Percentiles rank a stretch among this genome's conserved stretches.
These are phyloP conservation scores for Candida caryicola DNA, from an alignment of 805 yeast genomes.

Conservation along the genomic window DNA sequence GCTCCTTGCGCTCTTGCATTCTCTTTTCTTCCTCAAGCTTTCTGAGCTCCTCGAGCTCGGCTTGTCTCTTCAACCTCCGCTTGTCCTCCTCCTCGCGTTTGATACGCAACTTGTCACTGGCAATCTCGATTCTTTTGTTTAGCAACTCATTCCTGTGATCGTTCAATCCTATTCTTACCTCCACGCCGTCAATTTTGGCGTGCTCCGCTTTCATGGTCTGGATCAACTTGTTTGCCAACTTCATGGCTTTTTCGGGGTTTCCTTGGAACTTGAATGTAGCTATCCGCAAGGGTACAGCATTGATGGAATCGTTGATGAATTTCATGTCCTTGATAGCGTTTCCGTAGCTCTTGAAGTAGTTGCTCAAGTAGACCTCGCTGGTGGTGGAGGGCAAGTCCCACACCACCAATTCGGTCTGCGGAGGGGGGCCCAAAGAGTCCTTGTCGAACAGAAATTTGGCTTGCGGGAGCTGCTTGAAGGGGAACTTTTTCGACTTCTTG, in stretches of 20 bases:
- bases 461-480: slow-evolving; percentile 41
- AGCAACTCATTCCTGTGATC: slow-evolving; percentile 40
- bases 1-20: slow-evolving; percentile 10
- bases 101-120: slow-evolving; percentile 27
- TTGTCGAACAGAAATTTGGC: slow-evolving; percentile 57
- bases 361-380: slow-evolving; percentile 43
- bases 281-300: slow-evolving; percentile 78
- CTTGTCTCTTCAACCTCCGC: slow-evolving; percentile 12
- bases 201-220: slow-evolving; percentile 23
- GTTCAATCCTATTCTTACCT: slow-evolving; percentile 53
- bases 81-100: slow-evolving; percentile 36
- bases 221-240: slow-evolving; percentile 32
- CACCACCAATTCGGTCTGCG: slow-evolving; percentile 64
- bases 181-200: slow-evolving; percentile 51
- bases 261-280: slow-evolving; percentile 64
- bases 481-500: slow-evolving; percentile 39
- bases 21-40: slow-evolving; percentile 11
- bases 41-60: slow-evolving; percentile 17
- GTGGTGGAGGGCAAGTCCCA: slow-evolving; percentile 61
- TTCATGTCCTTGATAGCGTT: slow-evolving; percentile 53
- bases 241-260: slow-evolving; percentile 42
- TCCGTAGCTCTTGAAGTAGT: slow-evolving; percentile 63
- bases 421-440: slow-evolving; percentile 72
- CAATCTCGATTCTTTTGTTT: slow-evolving; percentile 33
- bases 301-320: slow-evolving; percentile 63